A percentile compares a stretch with the other conserved stretches of the same genome.
phyloP scores from a whole-genome alignment of 306 rosid species.

The Prinsepia uniflora region DNA sequence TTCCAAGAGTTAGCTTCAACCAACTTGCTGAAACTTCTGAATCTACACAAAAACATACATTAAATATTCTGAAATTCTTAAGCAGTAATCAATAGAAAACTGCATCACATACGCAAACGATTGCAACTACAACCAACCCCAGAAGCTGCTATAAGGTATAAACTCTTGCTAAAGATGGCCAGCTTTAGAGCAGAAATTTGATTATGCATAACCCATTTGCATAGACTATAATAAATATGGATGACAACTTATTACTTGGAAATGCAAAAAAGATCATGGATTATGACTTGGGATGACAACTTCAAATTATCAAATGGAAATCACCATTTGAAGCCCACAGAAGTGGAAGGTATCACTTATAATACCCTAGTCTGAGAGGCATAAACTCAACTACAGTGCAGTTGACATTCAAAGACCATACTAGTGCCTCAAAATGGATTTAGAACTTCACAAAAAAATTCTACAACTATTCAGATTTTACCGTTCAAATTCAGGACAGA shows the following conservation, averaged over 20 bases:
- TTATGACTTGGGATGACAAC: neutral
- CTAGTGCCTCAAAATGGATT: neutral
- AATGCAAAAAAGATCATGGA: neutral
- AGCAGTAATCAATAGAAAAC: slow-evolving; percentile 22
- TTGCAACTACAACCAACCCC: neutral
- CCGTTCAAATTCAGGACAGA: neutral
- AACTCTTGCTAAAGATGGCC: neutral
- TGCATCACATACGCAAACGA: neutral
- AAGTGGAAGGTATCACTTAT: neutral
- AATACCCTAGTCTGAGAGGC: neutral
- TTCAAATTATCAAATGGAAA: neutral
- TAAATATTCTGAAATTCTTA: slow-evolving; percentile 16
- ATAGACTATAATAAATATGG: neutral
- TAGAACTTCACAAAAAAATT: neutral
- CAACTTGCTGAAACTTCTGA: slow-evolving; percentile 41
- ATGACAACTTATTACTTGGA: neutral
- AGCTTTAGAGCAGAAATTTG: neutral
- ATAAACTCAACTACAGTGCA: neutral
- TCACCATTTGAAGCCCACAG: neutral
- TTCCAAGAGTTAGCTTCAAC: slow-evolving; percentile 30
- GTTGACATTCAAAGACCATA: neutral
- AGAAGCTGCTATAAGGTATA: neutral
- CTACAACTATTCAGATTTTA: neutral
- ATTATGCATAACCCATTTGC: neutral
- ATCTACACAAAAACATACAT: slow-evolving; percentile 50